These are phyloP conservation scores for Colletotrichum sp. DNA, from an alignment of 2,329 filamentous ascomycete species.

Conservation along the genomic window DNA sequence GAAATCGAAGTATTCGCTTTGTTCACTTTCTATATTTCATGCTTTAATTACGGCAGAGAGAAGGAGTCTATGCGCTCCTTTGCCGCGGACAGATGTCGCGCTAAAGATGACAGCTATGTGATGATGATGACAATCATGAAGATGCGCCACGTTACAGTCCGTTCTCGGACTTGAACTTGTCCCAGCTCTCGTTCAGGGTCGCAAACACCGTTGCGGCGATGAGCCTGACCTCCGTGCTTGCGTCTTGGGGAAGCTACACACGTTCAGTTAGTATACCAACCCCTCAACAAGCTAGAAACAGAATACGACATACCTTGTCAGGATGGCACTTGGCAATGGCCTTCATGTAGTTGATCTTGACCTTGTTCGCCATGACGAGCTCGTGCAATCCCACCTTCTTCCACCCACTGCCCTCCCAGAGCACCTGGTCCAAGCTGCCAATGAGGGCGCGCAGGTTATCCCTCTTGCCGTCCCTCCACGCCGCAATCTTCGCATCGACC, in stretches of 20 bases:
- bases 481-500: constrained; percentile 78
- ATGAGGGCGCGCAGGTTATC: constrained; percentile 91
- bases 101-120: not conserved
- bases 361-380: constrained; percentile 89
- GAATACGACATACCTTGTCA: constrained; percentile 78
- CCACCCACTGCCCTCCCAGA: constrained; percentile 94
- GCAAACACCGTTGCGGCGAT: constrained; percentile 71
- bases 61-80: not conserved
- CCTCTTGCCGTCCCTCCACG: constrained; percentile 90
- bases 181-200: constrained; percentile 75
- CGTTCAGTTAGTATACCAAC: not conserved
- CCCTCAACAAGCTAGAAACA: not conserved
- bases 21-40: not conserved
- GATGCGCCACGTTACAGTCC: constrained; percentile 64
- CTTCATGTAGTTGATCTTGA: constrained; percentile 99
- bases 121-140: no score
- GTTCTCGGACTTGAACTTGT: constrained; percentile 75
- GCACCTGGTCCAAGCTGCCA: constrained; percentile 83
- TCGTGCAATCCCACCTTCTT: constrained; percentile 96
- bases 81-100: not conserved
- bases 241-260: constrained; percentile 65
- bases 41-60: not conserved
- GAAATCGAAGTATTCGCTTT: constrained; percentile 16
- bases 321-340: constrained; percentile 98
- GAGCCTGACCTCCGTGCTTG: constrained; percentile 68